Percentiles rank a stretch among this genome's conserved stretches.
phyloP scores from a whole-genome alignment of 345 rosid genomes.

The Geranium brycei region DNA sequence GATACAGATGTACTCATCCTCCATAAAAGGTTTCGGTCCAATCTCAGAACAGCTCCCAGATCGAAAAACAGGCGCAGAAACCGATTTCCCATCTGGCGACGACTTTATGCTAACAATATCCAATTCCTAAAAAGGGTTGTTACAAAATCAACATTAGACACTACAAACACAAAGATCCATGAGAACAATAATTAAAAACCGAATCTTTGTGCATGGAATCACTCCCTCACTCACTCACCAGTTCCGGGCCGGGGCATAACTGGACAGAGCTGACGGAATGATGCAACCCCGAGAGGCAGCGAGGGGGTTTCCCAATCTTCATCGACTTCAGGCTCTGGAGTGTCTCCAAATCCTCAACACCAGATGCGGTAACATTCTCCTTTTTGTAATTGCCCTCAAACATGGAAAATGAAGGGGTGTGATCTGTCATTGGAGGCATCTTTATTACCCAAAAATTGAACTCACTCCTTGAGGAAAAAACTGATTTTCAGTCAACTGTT shows the following conservation, averaged over 20 bases:
- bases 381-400: conserved; percentile 4
- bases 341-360: conserved; percentile 6
- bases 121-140: conserved; percentile 1
- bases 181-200: background rate
- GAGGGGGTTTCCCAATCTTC: conserved; percentile 10
- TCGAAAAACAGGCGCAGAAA: conserved; percentile 7
- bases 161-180: background rate
- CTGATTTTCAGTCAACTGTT: background rate
- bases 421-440: conserved; percentile 16
- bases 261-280: conserved; percentile 13
- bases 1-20: conserved; percentile 18
- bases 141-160: background rate
- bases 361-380: conserved; percentile 3
- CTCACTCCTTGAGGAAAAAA: conserved; percentile 2
- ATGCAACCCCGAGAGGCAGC: background rate
- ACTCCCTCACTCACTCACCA: conserved; percentile 4
- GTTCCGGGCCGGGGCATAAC: conserved; percentile 5
- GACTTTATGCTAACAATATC: conserved; percentile 4
- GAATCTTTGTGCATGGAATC: background rate
- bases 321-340: background rate
- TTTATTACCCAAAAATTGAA: conserved; percentile 9
- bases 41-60: conserved; percentile 20
- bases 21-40: conserved; percentile 13
- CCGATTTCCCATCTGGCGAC: conserved; percentile 2
- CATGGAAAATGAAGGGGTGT: background rate